Percentiles rank a stretch among this genome's conserved stretches.
Evolutionary conservation across 1,284 basidiomycete species (phyloP).

Genomic region (Apiotrichum gracile): DNA sequence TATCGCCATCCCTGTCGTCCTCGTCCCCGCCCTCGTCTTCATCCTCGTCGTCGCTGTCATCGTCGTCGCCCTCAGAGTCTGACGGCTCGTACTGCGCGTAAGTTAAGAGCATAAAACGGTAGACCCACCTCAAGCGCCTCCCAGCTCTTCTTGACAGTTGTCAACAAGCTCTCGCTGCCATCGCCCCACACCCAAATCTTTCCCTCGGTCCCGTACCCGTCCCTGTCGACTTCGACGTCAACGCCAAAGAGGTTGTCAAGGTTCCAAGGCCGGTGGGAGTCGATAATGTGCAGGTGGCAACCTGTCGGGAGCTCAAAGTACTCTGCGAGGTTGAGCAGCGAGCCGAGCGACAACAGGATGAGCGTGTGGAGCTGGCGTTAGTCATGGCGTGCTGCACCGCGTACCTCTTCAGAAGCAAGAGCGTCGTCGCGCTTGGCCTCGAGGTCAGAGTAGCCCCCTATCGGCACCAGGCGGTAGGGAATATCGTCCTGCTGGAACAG

Average conservation of each 20-base stretch:
- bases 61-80: slow-evolving; percentile 39
- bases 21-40: slow-evolving; percentile 46
- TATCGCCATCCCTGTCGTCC: slow-evolving; percentile 48
- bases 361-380: slow-evolving; percentile 72
- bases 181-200: slow-evolving; percentile 74
- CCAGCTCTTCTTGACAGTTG: slow-evolving; percentile 42
- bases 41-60: slow-evolving; percentile 51
- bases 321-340: slow-evolving; percentile 72
- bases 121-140: slow-evolving; percentile 66
- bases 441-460: slow-evolving; percentile 75
- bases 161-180: slow-evolving; percentile 62
- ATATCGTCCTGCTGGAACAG: slow-evolving; percentile 91
- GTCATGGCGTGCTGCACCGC: neutral
- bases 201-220: slow-evolving; percentile 54
- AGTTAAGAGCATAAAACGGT: neutral
- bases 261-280: slow-evolving; percentile 87
- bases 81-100: slow-evolving; percentile 31
- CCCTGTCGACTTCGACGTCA: slow-evolving; percentile 39
- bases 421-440: slow-evolving; percentile 64
- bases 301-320: slow-evolving; percentile 46
- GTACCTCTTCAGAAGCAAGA: slow-evolving; percentile 29
- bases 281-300: slow-evolving; percentile 82
- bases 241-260: slow-evolving; percentile 79
- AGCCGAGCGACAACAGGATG: slow-evolving; percentile 88
- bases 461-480: slow-evolving; percentile 83